A percentile compares a stretch with the other conserved stretches of the same genome.
phyloP scores from a whole-genome alignment of 2,329 filamentous ascomycete species.

The Fusarium sp. region DNA sequence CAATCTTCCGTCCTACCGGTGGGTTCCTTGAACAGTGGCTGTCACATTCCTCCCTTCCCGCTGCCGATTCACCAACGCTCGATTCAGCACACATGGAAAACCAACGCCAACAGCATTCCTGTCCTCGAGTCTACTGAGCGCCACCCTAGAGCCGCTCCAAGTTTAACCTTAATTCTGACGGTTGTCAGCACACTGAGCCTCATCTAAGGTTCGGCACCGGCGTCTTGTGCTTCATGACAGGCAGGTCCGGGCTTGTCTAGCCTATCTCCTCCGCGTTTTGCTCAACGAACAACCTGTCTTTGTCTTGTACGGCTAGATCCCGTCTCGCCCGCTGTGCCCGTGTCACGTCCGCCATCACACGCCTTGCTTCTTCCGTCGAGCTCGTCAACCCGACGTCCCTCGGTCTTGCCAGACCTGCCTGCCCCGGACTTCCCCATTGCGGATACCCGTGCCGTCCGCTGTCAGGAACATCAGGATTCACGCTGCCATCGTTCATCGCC shows the following conservation, averaged over 20 bases:
- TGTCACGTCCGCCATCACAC: constrained; percentile 13
- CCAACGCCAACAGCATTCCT: constrained; percentile 35
- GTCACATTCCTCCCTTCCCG: constrained; percentile 40
- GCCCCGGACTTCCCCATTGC: constrained; percentile 12
- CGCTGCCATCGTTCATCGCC: neutral
- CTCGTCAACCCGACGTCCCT: constrained; percentile 14
- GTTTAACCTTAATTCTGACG: constrained; percentile 35
- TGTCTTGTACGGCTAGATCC: constrained; percentile 33
- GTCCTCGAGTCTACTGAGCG: constrained; percentile 15
- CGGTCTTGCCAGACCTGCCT: constrained; percentile 1
- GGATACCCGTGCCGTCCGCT: neutral
- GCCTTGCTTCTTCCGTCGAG: constrained; percentile 38
- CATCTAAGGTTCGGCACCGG: constrained; percentile 38
- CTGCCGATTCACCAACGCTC: constrained; percentile 22
- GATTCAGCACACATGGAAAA: constrained; percentile 11
- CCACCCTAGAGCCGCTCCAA: constrained; percentile 31
- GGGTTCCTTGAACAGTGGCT: constrained; percentile 37
- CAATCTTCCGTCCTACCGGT: constrained; percentile 35
- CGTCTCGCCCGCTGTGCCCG: constrained; percentile 24
- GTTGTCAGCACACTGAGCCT: constrained; percentile 23
- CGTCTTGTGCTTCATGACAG: constrained; percentile 25
- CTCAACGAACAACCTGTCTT: constrained; percentile 12
- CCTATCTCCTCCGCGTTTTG: constrained; percentile 26
- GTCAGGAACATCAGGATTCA: neutral
- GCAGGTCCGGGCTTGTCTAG: constrained; percentile 20